Evolutionary conservation across 179 eudicot species (phyloP), one percentile per base, ranked within the genome.

Genomic region (Corrigiola litoralis): DNA sequence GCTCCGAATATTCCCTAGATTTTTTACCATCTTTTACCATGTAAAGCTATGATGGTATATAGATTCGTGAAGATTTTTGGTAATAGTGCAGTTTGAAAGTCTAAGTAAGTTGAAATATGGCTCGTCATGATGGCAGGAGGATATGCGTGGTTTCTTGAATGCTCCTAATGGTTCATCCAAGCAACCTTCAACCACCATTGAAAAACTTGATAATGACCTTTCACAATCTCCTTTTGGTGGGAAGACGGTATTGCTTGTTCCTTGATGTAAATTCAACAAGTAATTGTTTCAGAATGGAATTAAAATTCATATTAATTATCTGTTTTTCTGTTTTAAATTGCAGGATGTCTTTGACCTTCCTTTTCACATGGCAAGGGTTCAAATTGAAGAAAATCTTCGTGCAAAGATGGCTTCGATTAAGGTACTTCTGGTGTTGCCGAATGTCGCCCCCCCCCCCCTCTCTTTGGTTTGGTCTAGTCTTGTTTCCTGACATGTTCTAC

Each of bases 331-430:
- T 31, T 37, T 28, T 41, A 66, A 46, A 11, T 31, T 72, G 67
- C 85, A 95, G 99, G 97, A 95, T 80, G 92, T 95, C 57, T 95
- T 95, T 76, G 99, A 95, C 79, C 85, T 95, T 73, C 99, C 99
- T 46, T 85, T 95, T 66, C 92, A 88, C 85, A 91, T 95, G 96
- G 99, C 84, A 45, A 88, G 99, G 75, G 86, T 79, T 79, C 97
- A 95, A 85, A 95, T 95, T 56, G 97, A 91, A 84, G 96, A 92
- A 76, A 88, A 87, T 77, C 92, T 95, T 37, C 83, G 97, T 42
- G 80, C 85, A 38, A 95, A 91, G 81, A 83, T 95, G 95, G 82
- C 87, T 58, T 86, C 92, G 6, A 91, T 91, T 65, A 95, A 95
- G 92, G 99, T 94, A 56, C 36, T 14, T 56, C 9, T 7, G 37